Base-by-base conservation (phyloP, 495 filamentous ascomycete species). In the Penicillium waksmanii region DNA sequence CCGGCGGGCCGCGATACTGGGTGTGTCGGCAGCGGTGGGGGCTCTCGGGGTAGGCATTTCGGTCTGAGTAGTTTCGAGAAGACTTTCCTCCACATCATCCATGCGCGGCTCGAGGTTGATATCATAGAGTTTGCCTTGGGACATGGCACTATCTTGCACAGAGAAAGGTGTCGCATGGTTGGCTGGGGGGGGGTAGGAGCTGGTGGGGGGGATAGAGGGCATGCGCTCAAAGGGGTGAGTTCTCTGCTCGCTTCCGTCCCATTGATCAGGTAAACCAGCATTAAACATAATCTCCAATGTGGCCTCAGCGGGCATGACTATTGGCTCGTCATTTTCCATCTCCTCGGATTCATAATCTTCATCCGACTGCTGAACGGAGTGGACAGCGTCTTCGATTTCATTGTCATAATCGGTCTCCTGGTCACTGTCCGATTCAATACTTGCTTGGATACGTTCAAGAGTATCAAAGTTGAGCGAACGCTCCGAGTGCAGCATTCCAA, bases 1-100 rank as follows among this genome's bases (percentile, higher is more conserved):
- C 48, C 51, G 66, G 62, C 73, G 35, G 50, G 61, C 57, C 44
- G n/a, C 31, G 21, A 44, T 21, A 23, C 51, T 50, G 1, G 69
- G 69, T 2, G 64, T 68, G 55, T 69, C 54, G 51, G 67, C 56
- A 38, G 58, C 57, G 11, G 66, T 70, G 38, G 69, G 66, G 12
- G 51, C 48, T 8, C 48, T 48, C 11, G 59, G 61, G 62, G 55
- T 70, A 67, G 56, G 65, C 61, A 63, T 56, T 6, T 68, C 61
- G n/a, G 55, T 17, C 44, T 58, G 56, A 0, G 61, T 60, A 17
- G 38, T 66, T 47, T 65, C 58, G 21, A 57, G 31, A 31, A 42
- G 40, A 19, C 60, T 66, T 36, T 61, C 53, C 15, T 62, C 58
- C 18, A 12, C 27, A 17, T 61, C 27, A 15, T 63, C 59, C 43